Conservation (phyloP, 129 eudicot species). For the Apium graveolens region DNA sequence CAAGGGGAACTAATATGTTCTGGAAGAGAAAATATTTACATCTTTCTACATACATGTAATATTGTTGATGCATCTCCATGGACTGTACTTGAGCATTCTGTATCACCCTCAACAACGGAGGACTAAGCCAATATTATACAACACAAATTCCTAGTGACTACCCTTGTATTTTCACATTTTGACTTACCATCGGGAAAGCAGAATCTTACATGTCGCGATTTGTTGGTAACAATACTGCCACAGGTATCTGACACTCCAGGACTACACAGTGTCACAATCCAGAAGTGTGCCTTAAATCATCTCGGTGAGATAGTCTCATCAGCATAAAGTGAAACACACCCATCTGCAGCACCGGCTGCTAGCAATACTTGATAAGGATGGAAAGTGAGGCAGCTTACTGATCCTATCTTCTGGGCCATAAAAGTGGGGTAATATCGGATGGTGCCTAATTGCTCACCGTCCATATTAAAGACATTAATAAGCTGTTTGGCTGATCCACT, state of each 20-base stretch:
- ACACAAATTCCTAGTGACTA: neutral
- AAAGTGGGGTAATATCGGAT: conserved; percentile 77
- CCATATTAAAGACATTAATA: conserved; percentile 72
- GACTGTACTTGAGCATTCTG: neutral
- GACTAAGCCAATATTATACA: neutral
- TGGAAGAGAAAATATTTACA: neutral
- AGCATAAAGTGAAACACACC: conserved; percentile 79
- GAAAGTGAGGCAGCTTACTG: conserved; percentile 78
- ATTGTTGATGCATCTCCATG: neutral
- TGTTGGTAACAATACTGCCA: neutral
- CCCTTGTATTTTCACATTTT: neutral
- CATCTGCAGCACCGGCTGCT: conserved; percentile 94
- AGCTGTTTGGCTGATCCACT: conserved; percentile 94
- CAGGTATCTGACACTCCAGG: neutral
- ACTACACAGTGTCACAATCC: neutral
- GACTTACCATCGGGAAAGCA: neutral
- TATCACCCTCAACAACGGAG: neutral
- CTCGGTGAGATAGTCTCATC: conserved; percentile 35
- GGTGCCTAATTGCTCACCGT: conserved; percentile 76
- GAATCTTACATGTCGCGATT: neutral
- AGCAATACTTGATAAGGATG: conserved; percentile 90
- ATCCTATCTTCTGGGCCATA: conserved; percentile 95
- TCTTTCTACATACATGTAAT: neutral
- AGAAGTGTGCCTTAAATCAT: neutral
- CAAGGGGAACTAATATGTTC: neutral